Evolutionary conservation across 169 alveolate species (phyloP).

Genomic region (Cryptosporidium baileyi): DNA sequence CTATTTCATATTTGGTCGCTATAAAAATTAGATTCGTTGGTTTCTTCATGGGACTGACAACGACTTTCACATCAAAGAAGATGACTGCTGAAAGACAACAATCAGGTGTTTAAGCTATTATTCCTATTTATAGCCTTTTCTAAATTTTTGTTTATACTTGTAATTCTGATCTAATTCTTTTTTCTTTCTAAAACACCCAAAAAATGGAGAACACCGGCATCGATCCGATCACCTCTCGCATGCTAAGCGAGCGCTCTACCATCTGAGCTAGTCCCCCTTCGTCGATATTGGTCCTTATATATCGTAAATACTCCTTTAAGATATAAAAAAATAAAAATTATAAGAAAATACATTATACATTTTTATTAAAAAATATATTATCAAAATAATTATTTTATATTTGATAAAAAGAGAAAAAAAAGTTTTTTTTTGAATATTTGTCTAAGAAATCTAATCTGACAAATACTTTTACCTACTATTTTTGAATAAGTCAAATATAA

Average conservation of each 20-base stretch:
- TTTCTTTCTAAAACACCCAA: constrained; percentile 21
- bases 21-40: constrained; percentile 21
- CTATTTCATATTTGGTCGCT: constrained; percentile 1
- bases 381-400: too few relatives aligned
- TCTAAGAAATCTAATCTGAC: too few relatives aligned
- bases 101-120: not conserved
- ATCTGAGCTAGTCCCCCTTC: constrained; percentile 97
- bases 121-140: not conserved
- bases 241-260: constrained; percentile 99
- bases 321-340: not conserved
- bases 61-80: not conserved
- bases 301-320: not conserved
- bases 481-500: too few relatives aligned
- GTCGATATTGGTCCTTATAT: not conserved
- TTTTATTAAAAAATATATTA: not conserved
- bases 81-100: not conserved
- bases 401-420: too few relatives aligned
- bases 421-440: too few relatives aligned
- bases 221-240: constrained; percentile 99
- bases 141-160: not conserved
- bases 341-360: not conserved
- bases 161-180: not conserved
- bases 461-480: too few relatives aligned
- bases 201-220: constrained; percentile 95
- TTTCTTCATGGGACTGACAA: constrained; percentile 22